Conservation (phyloP, 495 filamentous ascomycete genomes). For the Penicillium odoratum region DNA sequence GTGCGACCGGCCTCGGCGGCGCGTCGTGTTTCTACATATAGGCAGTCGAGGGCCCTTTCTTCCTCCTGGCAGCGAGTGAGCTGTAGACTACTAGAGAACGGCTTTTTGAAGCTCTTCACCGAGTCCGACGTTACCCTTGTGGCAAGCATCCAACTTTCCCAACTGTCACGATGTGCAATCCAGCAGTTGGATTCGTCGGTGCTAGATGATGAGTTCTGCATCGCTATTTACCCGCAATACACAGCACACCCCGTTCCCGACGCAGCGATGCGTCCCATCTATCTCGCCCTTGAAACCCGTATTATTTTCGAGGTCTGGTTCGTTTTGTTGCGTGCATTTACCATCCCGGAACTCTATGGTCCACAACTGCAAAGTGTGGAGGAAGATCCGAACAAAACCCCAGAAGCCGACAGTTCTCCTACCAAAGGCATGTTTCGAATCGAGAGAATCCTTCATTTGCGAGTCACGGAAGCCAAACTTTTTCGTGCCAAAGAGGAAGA, state of each 20-base stretch:
- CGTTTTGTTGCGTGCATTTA: conserved; percentile 87
- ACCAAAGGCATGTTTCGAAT: conserved; percentile 64
- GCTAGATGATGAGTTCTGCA: conserved; percentile 88
- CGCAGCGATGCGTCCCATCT: conserved; percentile 55
- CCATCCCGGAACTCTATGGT: conserved; percentile 89
- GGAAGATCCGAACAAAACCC: conserved; percentile 27
- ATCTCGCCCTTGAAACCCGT: conserved; percentile 82
- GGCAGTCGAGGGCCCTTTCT: conserved; percentile 55
- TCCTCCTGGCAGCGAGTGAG: conserved; percentile 82
- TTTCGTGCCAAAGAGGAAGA: conserved; percentile 32
- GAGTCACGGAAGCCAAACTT: conserved; percentile 63
- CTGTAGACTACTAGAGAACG: conserved; percentile 93
- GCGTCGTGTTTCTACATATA: conserved; percentile 51
- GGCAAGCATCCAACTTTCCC: conserved; percentile 82
- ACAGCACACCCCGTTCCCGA: conserved; percentile 59
- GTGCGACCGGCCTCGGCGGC: conserved; percentile 38
- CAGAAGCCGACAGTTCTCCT: conserved; percentile 20
- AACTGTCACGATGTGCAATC: conserved; percentile 83
- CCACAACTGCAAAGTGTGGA: conserved; percentile 39
- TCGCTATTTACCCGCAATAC: conserved; percentile 87
- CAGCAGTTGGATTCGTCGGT: conserved; percentile 91
- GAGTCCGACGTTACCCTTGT: conserved; percentile 79
- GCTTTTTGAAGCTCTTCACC: conserved; percentile 85
- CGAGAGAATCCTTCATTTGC: conserved; percentile 58
- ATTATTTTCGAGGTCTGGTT: conserved; percentile 97